Conservation (phyloP, 208 protist genomes). For the Trypanosoma vivax region DNA sequence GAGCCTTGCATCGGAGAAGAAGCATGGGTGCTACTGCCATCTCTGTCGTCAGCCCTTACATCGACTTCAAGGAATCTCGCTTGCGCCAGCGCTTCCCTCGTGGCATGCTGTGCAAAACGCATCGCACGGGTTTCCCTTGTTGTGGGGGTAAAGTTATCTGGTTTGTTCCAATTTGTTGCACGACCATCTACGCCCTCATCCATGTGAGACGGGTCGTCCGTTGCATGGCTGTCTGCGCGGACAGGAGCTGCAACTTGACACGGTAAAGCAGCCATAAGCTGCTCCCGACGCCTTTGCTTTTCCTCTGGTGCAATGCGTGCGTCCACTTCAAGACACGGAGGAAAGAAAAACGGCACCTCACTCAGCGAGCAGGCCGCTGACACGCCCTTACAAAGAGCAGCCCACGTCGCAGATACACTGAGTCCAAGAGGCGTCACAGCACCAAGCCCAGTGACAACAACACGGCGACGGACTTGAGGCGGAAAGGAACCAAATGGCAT, state of each 20-base stretch:
- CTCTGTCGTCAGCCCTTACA: slow-evolving; percentile 11
- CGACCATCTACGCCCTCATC: no score
- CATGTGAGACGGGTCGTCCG: no score
- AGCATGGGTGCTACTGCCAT: neutral
- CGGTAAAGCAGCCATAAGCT: slow-evolving; percentile 45
- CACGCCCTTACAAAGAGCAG: slow-evolving; percentile 44
- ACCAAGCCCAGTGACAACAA: slow-evolving; percentile 95
- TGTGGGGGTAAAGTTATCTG: slow-evolving; percentile 38
- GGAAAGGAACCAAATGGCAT: slow-evolving; percentile 44
- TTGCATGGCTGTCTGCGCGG: neutral
- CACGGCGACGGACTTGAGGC: slow-evolving; percentile 45
- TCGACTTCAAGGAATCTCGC: slow-evolving; percentile 32
- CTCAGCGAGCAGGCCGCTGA: slow-evolving; percentile 41
- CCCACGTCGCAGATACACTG: slow-evolving; percentile 68
- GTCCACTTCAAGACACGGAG: slow-evolving; percentile 43
- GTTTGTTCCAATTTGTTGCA: no score
- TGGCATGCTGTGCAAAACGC: slow-evolving; percentile 37
- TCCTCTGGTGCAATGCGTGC: slow-evolving; percentile 14
- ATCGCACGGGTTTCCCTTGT: slow-evolving; percentile 47
- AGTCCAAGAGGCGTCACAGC: slow-evolving; percentile 91
- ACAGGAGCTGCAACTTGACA: slow-evolving; percentile 68
- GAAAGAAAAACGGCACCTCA: slow-evolving; percentile 58
- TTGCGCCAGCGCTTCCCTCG: slow-evolving; percentile 62
- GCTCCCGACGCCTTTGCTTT: slow-evolving; percentile 22
- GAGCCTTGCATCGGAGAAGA: slow-evolving; percentile 6